These are phyloP conservation scores for Croton setiger DNA, from an alignment of 441 rosid species.

Conservation along the genomic window DNA sequence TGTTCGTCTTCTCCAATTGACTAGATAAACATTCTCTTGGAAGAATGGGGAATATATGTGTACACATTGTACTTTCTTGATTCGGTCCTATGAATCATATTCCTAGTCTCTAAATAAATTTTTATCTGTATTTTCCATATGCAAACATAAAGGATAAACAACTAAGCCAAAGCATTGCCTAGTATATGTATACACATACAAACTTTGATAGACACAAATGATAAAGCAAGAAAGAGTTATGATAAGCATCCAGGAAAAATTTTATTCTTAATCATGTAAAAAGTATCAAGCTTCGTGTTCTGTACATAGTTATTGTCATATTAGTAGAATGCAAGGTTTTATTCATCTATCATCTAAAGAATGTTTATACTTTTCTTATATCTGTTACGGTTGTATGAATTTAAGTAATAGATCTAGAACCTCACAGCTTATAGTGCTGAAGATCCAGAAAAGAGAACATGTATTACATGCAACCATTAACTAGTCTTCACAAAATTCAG, in stretches of 20 bases:
- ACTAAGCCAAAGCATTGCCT: not conserved
- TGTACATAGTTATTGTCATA: not conserved
- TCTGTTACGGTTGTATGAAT: not conserved
- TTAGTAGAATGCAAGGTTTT: not conserved
- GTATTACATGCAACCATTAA: not conserved
- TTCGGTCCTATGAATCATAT: too few species aligned
- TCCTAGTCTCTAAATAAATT: too few species aligned
- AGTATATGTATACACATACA: not conserved
- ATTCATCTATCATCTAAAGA: not conserved
- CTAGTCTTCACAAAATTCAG: slow-evolving; percentile 26
- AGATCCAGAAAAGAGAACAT: not conserved
- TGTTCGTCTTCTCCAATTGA: too few species aligned
- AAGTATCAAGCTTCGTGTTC: not conserved
- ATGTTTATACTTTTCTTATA: not conserved
- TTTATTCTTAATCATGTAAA: not conserved
- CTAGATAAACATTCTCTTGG: too few species aligned
- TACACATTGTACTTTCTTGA: too few species aligned
- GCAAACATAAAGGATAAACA: not conserved
- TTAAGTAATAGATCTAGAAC: not conserved
- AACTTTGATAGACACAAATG: not conserved
- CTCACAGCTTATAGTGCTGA: not conserved
- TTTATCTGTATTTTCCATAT: too few species aligned
- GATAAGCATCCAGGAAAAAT: not conserved
- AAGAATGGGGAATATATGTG: too few species aligned
- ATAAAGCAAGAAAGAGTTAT: not conserved